A percentile compares a stretch with the other conserved stretches of the same genome.
Evolutionary conservation across 2,329 filamentous ascomycete species (phyloP).

Genomic region (Xylaria sp.): DNA sequence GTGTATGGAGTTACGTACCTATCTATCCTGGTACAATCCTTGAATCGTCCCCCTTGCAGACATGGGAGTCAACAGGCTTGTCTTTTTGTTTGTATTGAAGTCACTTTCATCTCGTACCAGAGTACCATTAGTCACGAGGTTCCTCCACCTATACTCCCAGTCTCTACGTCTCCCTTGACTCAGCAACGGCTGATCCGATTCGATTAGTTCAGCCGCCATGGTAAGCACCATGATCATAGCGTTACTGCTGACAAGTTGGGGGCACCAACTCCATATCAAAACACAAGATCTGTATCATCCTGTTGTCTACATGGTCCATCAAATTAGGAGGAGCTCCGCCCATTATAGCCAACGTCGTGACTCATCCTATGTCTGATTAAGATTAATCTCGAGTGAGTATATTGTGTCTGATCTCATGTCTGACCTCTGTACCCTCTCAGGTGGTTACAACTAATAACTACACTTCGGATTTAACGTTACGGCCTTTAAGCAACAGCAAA

Average conservation of each 20-base stretch:
- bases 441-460: conserved; percentile 3
- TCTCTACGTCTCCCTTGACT: conserved; percentile 21
- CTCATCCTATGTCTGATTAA: conserved; percentile 18
- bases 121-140: conserved; percentile 26
- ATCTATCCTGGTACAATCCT: conserved; percentile 11
- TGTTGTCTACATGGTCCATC: background rate
- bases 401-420: conserved; percentile 20
- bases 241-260: conserved; percentile 13
- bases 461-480: background rate
- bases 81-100: conserved; percentile 3
- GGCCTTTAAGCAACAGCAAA: conserved; percentile 24
- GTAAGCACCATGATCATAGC: conserved; percentile 31
- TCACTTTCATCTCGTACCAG: conserved; percentile 10
- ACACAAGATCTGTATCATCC: conserved; percentile 13
- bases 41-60: conserved; percentile 4
- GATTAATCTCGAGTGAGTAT: background rate
- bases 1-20: conserved; percentile 9
- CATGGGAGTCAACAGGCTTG: conserved; percentile 2
- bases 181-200: conserved; percentile 31
- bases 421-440: conserved; percentile 1
- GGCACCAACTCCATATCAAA: conserved; percentile 15
- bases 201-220: conserved; percentile 12
- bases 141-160: conserved; percentile 8
- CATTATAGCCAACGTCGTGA: conserved; percentile 3
- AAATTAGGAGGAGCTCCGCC: background rate